Evolutionary conservation across 805 yeast genomes (phyloP), one percentile per base, ranked within the genome.

Genomic region (Torulaspora microellipsoides): DNA sequence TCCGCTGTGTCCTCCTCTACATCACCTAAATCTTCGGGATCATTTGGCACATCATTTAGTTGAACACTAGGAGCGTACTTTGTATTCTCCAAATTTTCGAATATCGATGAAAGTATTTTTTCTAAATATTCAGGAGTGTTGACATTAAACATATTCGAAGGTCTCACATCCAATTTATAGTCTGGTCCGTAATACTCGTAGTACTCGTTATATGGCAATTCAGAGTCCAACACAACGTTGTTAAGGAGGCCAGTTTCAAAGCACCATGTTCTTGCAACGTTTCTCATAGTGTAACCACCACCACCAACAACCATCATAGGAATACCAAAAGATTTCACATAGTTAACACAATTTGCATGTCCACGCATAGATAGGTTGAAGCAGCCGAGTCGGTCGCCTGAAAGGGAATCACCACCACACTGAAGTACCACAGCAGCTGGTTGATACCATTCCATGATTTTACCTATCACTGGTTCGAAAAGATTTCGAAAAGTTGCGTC

Each of bases 131-230:
- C 97, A 17, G 95, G 91, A 17, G 91, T 79, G 67, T 91, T 91
- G 40, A 96, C 96, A 67, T 91, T 91, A 70, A 85, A 86, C 98
- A 91, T 91, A 67, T 91, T 91, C 10, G 95, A 84, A 10, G 96
- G 95, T 52, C 96, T 76, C 38, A 91, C 99, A 61, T 91, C 96
- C 47, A 91, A 75, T 65, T 88, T 83, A 66, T 91, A 91, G 68
- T 91, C 97, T 2, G 99, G 99, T 0, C 97, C 98, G 65, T 85
- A 91, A 70, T 91, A 91, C 68, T 91, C 98, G 68, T 87, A 91
- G 69, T 91, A 91, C 64, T 91, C 98, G 64, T 91, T 90, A 72
- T 88, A 90, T 3, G 97, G 97, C 51, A 81, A 68, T 55, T 83
- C 89, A 17, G 68, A 66, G 38, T 81, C 83, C 47, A 85, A 72